These are phyloP conservation scores for Colletotrichum euphorbiae DNA, from an alignment of 2,329 filamentous ascomycete genomes.

Conservation along the genomic window DNA sequence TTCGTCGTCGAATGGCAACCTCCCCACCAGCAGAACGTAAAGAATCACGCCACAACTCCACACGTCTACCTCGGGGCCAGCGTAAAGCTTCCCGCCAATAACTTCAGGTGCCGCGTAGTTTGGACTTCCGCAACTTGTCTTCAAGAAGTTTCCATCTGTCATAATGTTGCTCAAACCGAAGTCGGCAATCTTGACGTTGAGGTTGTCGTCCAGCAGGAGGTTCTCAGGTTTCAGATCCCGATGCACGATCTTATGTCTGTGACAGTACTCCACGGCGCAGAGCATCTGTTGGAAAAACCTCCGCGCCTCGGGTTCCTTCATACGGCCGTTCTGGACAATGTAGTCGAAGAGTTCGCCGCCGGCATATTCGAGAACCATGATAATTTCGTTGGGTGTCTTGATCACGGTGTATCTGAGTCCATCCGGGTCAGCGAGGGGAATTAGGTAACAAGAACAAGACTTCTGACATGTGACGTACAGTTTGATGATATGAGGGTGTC, in stretches of 20 bases:
- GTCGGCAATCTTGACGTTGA: constrained; percentile 99
- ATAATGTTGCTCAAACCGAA: constrained; percentile 99
- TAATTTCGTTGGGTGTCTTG: constrained; percentile 92
- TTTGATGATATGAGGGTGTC: constrained; percentile 99
- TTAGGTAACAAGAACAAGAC: background rate
- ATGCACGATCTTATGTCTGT: constrained; percentile 98
- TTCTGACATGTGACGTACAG: constrained; percentile 67
- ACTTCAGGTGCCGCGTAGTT: constrained; percentile 99
- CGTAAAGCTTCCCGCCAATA: constrained; percentile 97
- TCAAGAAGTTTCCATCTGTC: constrained; percentile 99
- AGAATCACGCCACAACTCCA: constrained; percentile 97
- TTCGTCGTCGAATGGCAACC: constrained; percentile 96
- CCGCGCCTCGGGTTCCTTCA: constrained; percentile 91
- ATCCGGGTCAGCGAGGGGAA: constrained; percentile 5
- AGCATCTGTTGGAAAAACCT: constrained; percentile 99
- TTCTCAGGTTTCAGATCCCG: constrained; percentile 98
- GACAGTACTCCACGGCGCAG: constrained; percentile 98
- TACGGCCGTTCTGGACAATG: constrained; percentile 92
- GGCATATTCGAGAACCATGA: constrained; percentile 99
- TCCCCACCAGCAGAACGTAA: constrained; percentile 83
- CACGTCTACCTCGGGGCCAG: constrained; percentile 96
- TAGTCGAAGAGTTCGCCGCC: constrained; percentile 98
- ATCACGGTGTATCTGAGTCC: constrained; percentile 89
- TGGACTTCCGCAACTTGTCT: constrained; percentile 97
- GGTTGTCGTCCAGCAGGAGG: constrained; percentile 89